Conservation (phyloP, 2,329 filamentous ascomycete genomes). For the Epichloe glyceriae region DNA sequence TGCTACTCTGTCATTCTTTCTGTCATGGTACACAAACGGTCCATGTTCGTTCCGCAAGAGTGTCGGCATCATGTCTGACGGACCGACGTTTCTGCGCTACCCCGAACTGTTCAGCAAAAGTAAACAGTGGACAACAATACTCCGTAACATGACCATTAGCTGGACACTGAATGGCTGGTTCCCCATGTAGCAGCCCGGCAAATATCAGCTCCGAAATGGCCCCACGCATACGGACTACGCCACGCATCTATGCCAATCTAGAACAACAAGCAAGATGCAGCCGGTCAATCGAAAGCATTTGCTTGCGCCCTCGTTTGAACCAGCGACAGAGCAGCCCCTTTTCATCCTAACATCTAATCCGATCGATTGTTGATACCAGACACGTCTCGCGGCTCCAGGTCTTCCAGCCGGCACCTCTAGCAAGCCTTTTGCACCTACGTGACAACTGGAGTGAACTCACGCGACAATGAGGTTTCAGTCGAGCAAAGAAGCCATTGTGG, state of each 20-base stretch:
- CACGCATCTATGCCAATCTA: not conserved
- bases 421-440: too few species aligned
- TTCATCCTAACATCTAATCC: too few species aligned
- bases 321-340: too few species aligned
- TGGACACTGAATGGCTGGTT: not conserved
- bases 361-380: too few species aligned
- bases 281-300: too few species aligned
- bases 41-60: not conserved
- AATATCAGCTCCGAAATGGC: not conserved
- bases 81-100: not conserved
- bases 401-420: too few species aligned
- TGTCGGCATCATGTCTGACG: not conserved
- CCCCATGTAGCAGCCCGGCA: not conserved
- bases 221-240: not conserved
- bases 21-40: not conserved
- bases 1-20: not conserved
- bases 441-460: not conserved
- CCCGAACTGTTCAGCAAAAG: too few species aligned
- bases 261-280: not conserved
- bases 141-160: not conserved
- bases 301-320: too few species aligned
- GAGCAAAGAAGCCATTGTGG: not conserved
- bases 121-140: not conserved
- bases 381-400: too few species aligned
- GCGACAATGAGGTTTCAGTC: not conserved